Conservation (phyloP, 1,284 basidiomycete species). For the Pseudozyma thailandica region DNA sequence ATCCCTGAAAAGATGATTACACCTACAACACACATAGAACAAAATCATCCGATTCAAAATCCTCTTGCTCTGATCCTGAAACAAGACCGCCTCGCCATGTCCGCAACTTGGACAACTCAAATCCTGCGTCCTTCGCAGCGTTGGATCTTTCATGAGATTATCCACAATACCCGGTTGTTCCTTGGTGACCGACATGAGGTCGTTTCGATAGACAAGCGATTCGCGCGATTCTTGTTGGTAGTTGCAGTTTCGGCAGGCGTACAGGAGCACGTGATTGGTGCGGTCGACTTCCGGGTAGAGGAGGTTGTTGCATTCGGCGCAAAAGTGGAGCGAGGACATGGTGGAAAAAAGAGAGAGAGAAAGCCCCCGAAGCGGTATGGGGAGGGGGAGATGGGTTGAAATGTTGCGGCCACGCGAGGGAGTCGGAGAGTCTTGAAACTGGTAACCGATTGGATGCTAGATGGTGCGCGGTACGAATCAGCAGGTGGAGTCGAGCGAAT, state of each 20-base stretch:
- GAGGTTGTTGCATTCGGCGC: constrained; percentile 78
- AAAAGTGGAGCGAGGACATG: constrained; percentile 65
- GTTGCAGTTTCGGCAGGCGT: constrained; percentile 90
- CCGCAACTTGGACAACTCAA: constrained; percentile 63
- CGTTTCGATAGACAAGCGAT: constrained; percentile 91
- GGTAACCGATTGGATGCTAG: too few species aligned
- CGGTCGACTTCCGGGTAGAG: constrained; percentile 85
- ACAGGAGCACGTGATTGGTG: constrained; percentile 85
- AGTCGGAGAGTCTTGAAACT: too few species aligned
- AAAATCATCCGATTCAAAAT: constrained; percentile 65
- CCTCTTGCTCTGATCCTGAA: constrained; percentile 67
- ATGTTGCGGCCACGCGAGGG: too few species aligned
- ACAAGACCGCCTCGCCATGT: constrained; percentile 59
- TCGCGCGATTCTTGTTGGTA: constrained; percentile 88
- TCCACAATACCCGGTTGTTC: constrained; percentile 91
- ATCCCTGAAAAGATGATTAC: constrained; percentile 63
- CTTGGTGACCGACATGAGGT: constrained; percentile 90
- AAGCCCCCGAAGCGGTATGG: neutral
- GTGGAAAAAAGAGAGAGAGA: neutral
- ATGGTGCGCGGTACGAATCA: too few species aligned
- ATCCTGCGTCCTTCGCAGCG: constrained; percentile 72
- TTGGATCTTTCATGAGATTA: constrained; percentile 89
- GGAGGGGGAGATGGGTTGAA: neutral
- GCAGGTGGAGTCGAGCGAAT: too few species aligned
- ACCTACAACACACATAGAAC: constrained; percentile 64